Evolutionary conservation across 2,329 filamentous ascomycete species (phyloP), one percentile per base, ranked within the genome.

Genomic region (Tolypocladium album): DNA sequence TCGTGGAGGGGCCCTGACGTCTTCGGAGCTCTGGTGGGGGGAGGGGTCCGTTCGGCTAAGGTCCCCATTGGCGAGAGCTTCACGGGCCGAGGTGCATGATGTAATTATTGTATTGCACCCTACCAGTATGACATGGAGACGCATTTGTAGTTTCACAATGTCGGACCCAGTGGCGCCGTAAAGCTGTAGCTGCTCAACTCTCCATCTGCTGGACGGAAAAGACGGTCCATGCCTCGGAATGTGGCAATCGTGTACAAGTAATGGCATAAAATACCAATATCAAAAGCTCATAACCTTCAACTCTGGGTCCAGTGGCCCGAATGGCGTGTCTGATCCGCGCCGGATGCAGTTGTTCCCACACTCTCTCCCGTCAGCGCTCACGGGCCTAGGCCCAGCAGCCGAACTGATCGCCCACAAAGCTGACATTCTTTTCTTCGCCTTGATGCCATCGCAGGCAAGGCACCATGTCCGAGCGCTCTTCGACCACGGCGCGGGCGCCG

Each of bases 391-490:
- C 4, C 57, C 57, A 73, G 52, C 67, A 66, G 52, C 69, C 72
- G 56, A 70, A 72, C 55, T 69, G 63, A 65, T 58, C 72, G 66
- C 70, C 72, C 68, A 11, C 69, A 66, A 50, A 69, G 34, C 40
- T 57, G 20, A 60, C 63, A 20, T 65, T 60, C 22, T 59, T 61
- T 40, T 63, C 61, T 55, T 65, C 63, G 7, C 69, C 72, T 1
- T 65, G 66, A 59, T 69, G 70, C 74, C 74, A 75, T 61, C 73
- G 66, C 56, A 76, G 59, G 59, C 69, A 71, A 4, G 73, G 71
- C 31, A 75, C 66, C 58, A 66, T 67, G 24, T 74, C 71, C 9
- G 64, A 56, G 47, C 72, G 67, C 60, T 72, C 68, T 38, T 70
- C 70, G 42, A 70, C 68, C 1, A 70, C 59, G 4, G 70, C 62